Evolutionary conservation across 768 basidiomycete genomes (phyloP).

Genomic region (Lentinula raphanica): DNA sequence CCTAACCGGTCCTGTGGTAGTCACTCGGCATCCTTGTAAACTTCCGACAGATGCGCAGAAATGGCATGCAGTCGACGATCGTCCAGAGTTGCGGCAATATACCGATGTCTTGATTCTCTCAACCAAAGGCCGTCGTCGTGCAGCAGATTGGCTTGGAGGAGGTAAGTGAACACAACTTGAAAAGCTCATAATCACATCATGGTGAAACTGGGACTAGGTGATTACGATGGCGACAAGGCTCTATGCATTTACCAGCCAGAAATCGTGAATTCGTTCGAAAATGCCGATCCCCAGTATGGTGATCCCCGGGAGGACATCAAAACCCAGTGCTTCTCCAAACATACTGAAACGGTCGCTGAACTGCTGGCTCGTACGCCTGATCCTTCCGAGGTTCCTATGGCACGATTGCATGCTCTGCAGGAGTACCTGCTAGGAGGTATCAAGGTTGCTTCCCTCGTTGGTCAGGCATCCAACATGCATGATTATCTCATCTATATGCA

Average conservation of each 20-base stretch:
- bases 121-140: slow-evolving; percentile 26
- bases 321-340: slow-evolving; percentile 17
- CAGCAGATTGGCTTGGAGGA: slow-evolving; percentile 41
- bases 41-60: slow-evolving; percentile 44
- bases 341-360: slow-evolving; percentile 25
- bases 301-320: slow-evolving; percentile 27
- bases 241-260: slow-evolving; percentile 34
- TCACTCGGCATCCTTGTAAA: slow-evolving; percentile 45
- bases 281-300: slow-evolving; percentile 27
- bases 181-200: background rate
- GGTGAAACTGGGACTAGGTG: slow-evolving; percentile 20
- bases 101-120: slow-evolving; percentile 35
- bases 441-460: slow-evolving; percentile 27
- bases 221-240: slow-evolving; percentile 41
- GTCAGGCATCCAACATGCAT: slow-evolving; percentile 35
- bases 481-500: slow-evolving; percentile 30
- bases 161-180: slow-evolving; percentile 18
- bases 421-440: slow-evolving; percentile 31
- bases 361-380: slow-evolving; percentile 19
- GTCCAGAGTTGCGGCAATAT: slow-evolving; percentile 30
- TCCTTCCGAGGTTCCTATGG: slow-evolving; percentile 14
- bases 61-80: slow-evolving; percentile 39
- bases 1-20: slow-evolving; percentile 34
- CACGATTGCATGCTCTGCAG: slow-evolving; percentile 27
- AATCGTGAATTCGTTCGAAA: slow-evolving; percentile 32